A percentile compares a stretch with the other conserved stretches of the same genome.
These are phyloP conservation scores for Heracleum sosnowskyi DNA, from an alignment of 129 eudicot species.

Conservation along the genomic window DNA sequence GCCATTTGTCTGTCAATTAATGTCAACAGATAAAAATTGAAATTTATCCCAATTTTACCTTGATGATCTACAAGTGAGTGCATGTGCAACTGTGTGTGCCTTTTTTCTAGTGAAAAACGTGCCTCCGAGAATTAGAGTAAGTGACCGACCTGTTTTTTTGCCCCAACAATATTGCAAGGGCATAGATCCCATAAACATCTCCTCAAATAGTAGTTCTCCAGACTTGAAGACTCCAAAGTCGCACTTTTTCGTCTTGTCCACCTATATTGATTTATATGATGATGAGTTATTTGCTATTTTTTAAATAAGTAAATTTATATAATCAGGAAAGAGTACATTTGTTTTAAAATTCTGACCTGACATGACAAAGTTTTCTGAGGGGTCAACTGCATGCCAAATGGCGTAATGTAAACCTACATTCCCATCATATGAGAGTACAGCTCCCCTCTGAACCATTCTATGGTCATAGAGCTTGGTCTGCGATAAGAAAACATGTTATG, in stretches of 20 bases:
- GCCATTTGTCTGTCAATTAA: neutral
- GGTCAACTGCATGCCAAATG: conserved; percentile 57
- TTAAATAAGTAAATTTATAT: neutral
- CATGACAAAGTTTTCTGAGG: conserved; percentile 65
- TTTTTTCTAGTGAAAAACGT: neutral
- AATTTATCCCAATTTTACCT: neutral
- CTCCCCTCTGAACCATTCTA: conserved; percentile 60
- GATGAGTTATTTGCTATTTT: conserved; percentile 2
- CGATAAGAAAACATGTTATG: conserved; percentile 1
- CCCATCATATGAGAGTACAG: conserved; percentile 72
- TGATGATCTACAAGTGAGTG: neutral
- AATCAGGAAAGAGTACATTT: neutral
- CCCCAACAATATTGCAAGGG: conserved; percentile 65
- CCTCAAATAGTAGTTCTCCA: conserved; percentile 62
- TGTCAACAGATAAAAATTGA: neutral
- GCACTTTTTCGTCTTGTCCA: conserved; percentile 62
- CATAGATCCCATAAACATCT: conserved; percentile 43
- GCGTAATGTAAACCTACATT: conserved; percentile 57
- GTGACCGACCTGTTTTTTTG: conserved; percentile 28
- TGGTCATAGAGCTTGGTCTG: conserved; percentile 85
- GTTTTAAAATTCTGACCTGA: conserved; percentile 40
- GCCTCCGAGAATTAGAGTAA: neutral
- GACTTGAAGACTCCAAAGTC: conserved; percentile 76
- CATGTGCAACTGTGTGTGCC: neutral
- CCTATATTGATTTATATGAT: conserved; percentile 26